Conservation (phyloP, 1,284 basidiomycete species). For the Naganishia sp. region DNA sequence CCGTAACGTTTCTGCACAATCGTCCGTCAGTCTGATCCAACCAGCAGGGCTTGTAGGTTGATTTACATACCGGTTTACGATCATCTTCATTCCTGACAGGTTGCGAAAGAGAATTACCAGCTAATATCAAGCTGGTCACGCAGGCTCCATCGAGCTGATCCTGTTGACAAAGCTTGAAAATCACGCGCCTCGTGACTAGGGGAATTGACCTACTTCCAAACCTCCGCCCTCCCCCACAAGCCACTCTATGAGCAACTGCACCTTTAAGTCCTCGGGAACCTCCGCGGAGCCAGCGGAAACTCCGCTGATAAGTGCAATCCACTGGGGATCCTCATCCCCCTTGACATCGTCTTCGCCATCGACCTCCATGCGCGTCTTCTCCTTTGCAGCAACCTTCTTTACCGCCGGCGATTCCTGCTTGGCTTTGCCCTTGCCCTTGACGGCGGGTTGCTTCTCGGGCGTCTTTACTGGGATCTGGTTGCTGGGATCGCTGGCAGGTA, state of each 20-base stretch:
- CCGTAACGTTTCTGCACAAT: constrained; percentile 58
- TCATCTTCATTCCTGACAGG: constrained; percentile 58
- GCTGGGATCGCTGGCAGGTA: constrained; percentile 37
- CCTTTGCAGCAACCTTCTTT: constrained; percentile 33
- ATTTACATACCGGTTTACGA: constrained; percentile 60
- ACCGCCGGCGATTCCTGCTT: constrained; percentile 29
- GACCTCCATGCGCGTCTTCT: constrained; percentile 7
- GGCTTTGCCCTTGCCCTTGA: constrained; percentile 54
- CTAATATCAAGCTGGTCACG: constrained; percentile 79
- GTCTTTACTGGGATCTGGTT: constrained; percentile 10
- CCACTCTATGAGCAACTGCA: constrained; percentile 83
- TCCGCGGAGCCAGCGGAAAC: constrained; percentile 65
- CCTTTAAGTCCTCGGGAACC: constrained; percentile 66
- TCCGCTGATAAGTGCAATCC: constrained; percentile 83
- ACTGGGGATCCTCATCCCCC: constrained; percentile 55
- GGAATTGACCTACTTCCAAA: constrained; percentile 54
- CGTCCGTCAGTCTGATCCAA: neutral
- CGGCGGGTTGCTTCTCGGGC: constrained; percentile 28
- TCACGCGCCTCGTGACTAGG: neutral
- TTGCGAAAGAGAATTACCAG: constrained; percentile 77
- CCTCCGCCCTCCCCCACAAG: constrained; percentile 80
- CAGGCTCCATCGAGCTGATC: constrained; percentile 68
- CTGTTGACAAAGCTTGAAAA: constrained; percentile 33
- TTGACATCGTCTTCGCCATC: constrained; percentile 27
- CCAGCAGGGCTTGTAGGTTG: no score